A percentile compares a stretch with the other conserved stretches of the same genome.
Conservation (phyloP, 495 filamentous ascomycete genomes). For the Penicillium psychrofluorescens region DNA sequence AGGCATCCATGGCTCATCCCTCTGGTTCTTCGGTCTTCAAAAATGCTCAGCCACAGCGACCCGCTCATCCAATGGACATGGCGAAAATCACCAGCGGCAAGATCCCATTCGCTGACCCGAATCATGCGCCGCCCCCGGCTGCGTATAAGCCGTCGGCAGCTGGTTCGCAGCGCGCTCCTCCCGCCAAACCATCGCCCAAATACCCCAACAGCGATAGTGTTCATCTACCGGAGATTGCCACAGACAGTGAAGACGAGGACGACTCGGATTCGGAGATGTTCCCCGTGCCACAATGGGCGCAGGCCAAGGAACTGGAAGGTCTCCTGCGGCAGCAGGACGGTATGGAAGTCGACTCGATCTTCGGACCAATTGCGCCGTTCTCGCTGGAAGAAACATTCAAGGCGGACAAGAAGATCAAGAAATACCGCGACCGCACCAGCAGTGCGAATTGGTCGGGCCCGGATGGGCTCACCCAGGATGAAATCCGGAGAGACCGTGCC, state of each 20-base stretch:
- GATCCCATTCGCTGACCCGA: conserved; percentile 79
- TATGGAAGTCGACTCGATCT: conserved; percentile 78
- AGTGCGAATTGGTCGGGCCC: conserved; percentile 84
- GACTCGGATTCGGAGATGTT: conserved; percentile 55
- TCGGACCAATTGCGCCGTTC: conserved; percentile 78
- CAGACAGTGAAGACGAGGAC: conserved; percentile 75
- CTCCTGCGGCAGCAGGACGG: conserved; percentile 70
- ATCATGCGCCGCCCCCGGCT: conserved; percentile 31
- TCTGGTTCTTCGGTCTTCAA: conserved; percentile 32
- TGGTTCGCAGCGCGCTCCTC: conserved; percentile 34
- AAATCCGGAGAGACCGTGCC: conserved; percentile 70
- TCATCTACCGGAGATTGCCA: conserved; percentile 79
- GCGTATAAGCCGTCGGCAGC: conserved; percentile 53
- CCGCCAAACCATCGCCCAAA: conserved; percentile 62
- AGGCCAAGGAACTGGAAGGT: conserved; percentile 67
- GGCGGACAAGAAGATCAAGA: conserved; percentile 68
- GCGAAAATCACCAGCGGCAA: conserved; percentile 76
- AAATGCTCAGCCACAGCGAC: conserved; percentile 44
- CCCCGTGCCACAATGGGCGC: conserved; percentile 70
- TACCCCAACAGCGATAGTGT: conserved; percentile 77
- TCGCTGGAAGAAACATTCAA: conserved; percentile 94
- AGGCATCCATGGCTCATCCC: conserved; percentile 40
- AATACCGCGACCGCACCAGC: conserved; percentile 80
- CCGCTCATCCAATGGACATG: conserved; percentile 65
- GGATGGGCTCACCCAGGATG: conserved; percentile 87